Base-by-base conservation (phyloP, 2,329 filamentous ascomycete species). In the Chrysoporthe puriensis region DNA sequence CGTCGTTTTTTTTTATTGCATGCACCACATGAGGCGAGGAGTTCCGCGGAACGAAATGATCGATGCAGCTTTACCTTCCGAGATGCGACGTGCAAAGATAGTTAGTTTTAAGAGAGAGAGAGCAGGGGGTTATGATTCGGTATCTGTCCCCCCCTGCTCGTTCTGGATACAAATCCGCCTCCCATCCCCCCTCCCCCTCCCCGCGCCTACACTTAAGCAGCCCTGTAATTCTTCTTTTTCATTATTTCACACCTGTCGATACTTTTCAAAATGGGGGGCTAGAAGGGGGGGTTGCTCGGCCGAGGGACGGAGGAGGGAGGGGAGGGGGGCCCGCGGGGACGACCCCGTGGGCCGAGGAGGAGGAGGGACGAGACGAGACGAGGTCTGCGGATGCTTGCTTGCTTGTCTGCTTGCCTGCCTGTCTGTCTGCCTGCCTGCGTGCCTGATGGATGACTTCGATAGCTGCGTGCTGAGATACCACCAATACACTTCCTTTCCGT, bases 401-500 rank as follows among this genome's bases (percentile, higher is more conserved):
- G 26, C 26, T 11, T 26, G n/a, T 11, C 26, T 52, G 8, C 18
- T 9, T 21, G 40, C 40, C 40, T n/a, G 42, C 57, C 44, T 60
- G n/a, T n/a, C 44, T 60, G 57, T 21, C n/a, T 60, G n/a, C 3
- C 43, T 14, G 7, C 14, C 9, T 65, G 68, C 44, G 68, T 70
- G 56, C 56, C 70, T 58, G 50, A 54, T 58, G 66, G 56, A 58
- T 42, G 56, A 44, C 2, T 60, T 42, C 40, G 36, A 60, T 60
- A 43, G 57, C 34, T 60, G 65, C 62, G 63, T 66, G 66, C 58
- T 62, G 66, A 66, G 66, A 68, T 68, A 68, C 66, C 66, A 68
- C 66, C 66, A 68, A 68, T 66, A 66, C 57, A 62, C 56, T 34
- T 56, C 64, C 63, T 48, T 68, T 48, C 48, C 40, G 73, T 66